Conservation (phyloP, 2,329 filamentous ascomycete species). For the Curvularia hawaiiensis region DNA sequence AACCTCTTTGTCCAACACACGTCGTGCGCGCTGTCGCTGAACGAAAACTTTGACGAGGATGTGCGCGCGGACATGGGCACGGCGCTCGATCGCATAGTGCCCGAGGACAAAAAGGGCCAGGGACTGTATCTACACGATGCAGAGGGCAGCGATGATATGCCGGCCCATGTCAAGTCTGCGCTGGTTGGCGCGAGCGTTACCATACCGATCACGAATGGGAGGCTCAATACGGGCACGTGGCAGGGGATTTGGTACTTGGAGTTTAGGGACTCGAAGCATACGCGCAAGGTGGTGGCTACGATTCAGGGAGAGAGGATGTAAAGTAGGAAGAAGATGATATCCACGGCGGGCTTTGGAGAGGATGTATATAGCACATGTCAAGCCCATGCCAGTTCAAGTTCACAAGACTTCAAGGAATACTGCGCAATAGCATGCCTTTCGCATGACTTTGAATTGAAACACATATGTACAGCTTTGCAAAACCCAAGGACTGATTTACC, state of each 20-base stretch:
- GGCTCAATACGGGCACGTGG: constrained; percentile 73
- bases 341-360: neutral
- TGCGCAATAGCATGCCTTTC: neutral
- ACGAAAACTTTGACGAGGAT: constrained; percentile 88
- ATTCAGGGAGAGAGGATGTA: constrained; percentile 81
- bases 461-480: constrained; percentile 34
- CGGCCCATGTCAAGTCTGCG: constrained; percentile 91
- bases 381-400: neutral
- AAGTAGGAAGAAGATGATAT: constrained; percentile 9
- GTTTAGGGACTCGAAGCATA: constrained; percentile 78
- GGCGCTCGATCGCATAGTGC: constrained; percentile 87
- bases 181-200: constrained; percentile 87
- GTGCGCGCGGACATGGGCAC: constrained; percentile 95
- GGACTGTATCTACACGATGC: constrained; percentile 81
- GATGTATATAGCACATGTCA: neutral
- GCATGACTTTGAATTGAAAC: constrained; percentile 16
- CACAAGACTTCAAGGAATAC: neutral
- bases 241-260: constrained; percentile 96
- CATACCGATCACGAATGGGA: constrained; percentile 88
- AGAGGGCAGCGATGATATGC: constrained; percentile 93
- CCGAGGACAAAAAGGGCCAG: constrained; percentile 66
- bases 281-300: constrained; percentile 84
- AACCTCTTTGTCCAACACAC: constrained; percentile 97
- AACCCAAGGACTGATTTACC: constrained; percentile 46
- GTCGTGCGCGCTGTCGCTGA: constrained; percentile 84